phyloP scores from a whole-genome alignment of 441 rosid species.

The Manihot esculenta region DNA sequence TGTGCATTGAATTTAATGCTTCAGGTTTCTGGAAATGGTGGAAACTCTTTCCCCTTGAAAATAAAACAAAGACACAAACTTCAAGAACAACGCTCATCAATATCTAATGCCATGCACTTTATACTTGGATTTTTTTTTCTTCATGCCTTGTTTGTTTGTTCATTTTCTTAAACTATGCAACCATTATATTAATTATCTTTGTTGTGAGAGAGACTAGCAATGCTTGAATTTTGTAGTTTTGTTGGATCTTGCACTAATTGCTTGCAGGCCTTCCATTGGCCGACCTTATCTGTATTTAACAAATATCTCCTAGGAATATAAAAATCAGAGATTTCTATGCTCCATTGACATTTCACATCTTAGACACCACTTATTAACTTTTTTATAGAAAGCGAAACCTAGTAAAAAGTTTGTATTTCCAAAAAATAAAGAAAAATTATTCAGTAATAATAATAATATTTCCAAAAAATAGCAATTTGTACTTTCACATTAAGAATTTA shows the following conservation, averaged over 20 bases:
- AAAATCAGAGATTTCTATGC: not conserved
- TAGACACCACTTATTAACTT: no score
- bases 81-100: not conserved
- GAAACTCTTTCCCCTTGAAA: no score
- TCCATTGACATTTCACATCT: not conserved
- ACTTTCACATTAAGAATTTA: no score
- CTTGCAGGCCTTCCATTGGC: slow-evolving; percentile 23
- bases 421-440: no score
- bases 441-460: no score
- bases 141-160: not conserved
- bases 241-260: slow-evolving; percentile 33
- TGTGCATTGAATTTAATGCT: slow-evolving; percentile 22
- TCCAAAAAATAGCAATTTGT: no score
- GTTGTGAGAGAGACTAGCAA: slow-evolving; percentile 17
- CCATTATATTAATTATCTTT: not conserved
- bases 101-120: not conserved
- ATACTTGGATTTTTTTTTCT: no score
- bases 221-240: slow-evolving; percentile 28
- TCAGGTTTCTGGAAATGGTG: not conserved
- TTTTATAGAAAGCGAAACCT: no score
- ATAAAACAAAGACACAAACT: not conserved
- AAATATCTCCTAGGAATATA: not conserved
- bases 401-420: no score
- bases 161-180: not conserved
- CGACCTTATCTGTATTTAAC: not conserved